A percentile compares a stretch with the other conserved stretches of the same genome.
These are phyloP conservation scores for Golubevia sp. DNA, from an alignment of 1,284 basidiomycete species.

Conservation along the genomic window DNA sequence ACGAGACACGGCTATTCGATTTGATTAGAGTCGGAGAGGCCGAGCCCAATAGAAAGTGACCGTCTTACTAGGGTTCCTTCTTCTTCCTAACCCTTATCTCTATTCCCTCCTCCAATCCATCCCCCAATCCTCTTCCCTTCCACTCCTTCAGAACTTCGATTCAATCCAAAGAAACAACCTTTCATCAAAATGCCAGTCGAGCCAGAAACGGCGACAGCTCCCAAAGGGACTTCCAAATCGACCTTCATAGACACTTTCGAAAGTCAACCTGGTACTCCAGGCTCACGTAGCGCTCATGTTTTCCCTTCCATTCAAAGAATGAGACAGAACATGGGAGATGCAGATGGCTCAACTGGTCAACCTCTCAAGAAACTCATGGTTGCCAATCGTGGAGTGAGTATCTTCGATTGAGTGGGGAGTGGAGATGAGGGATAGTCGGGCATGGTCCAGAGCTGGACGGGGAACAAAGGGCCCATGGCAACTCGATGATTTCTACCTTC, in stretches of 20 bases:
- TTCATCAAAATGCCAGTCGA: conserved; percentile 27
- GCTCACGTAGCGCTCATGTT: conserved; percentile 43
- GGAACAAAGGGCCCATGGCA: too few species aligned
- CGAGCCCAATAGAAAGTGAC: too few species aligned
- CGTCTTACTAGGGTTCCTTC: too few species aligned
- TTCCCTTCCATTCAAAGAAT: conserved; percentile 51
- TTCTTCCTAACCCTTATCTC: too few species aligned
- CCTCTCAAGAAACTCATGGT: conserved; percentile 56
- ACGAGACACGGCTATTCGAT: too few species aligned
- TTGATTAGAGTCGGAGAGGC: too few species aligned
- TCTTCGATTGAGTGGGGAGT: not conserved
- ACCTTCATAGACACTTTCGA: conserved; percentile 50
- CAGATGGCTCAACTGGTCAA: conserved; percentile 15
- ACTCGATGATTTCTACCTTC: too few species aligned
- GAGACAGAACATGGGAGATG: conserved; percentile 27
- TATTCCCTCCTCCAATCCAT: too few species aligned
- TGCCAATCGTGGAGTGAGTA: conserved; percentile 55
- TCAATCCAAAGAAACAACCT: too few species aligned
- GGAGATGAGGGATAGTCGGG: conserved; percentile 6
- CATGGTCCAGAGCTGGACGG: too few species aligned
- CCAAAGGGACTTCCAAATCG: conserved; percentile 28
- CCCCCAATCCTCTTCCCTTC: too few species aligned
- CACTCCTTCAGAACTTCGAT: too few species aligned
- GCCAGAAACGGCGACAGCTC: conserved; percentile 35
- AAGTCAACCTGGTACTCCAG: conserved; percentile 47